Evolutionary conservation across 768 basidiomycete species (phyloP).

Genomic region (Thelephora aurantiotincta): DNA sequence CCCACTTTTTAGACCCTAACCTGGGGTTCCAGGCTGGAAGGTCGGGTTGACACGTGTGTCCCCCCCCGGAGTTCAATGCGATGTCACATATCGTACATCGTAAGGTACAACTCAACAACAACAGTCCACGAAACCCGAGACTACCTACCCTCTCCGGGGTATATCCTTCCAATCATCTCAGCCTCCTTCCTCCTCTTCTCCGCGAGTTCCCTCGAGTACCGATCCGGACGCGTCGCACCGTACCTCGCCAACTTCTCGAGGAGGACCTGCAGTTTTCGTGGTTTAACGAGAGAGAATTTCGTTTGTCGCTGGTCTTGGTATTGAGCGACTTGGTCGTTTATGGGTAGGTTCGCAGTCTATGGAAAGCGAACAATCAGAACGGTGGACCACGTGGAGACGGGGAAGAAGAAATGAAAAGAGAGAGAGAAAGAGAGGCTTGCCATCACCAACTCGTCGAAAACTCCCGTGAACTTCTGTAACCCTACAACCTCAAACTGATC

Average conservation of each 20-base stretch:
- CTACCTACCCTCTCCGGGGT: slow-evolving; percentile 41
- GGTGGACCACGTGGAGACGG: background rate
- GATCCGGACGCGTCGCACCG: slow-evolving; percentile 48
- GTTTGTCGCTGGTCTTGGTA: slow-evolving; percentile 69
- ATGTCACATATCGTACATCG: too few relatives aligned
- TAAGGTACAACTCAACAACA: too few relatives aligned
- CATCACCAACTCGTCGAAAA: slow-evolving; percentile 67
- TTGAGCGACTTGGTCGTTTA: slow-evolving; percentile 62
- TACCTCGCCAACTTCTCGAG: slow-evolving; percentile 69
- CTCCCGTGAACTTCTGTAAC: slow-evolving; percentile 49
- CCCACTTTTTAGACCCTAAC: background rate
- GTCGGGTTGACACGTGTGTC: too few relatives aligned
- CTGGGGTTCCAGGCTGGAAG: too few relatives aligned
- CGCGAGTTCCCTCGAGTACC: slow-evolving; percentile 43
- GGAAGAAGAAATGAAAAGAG: background rate
- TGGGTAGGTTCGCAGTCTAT: slow-evolving; percentile 59
- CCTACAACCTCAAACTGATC: slow-evolving; percentile 72
- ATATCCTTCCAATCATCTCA: slow-evolving; percentile 60
- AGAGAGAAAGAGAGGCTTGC: slow-evolving; percentile 27
- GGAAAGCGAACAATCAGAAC: slow-evolving; percentile 5
- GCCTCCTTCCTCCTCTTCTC: slow-evolving; percentile 68
- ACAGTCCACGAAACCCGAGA: too few relatives aligned
- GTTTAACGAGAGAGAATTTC: slow-evolving; percentile 50
- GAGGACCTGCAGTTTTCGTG: slow-evolving; percentile 56
- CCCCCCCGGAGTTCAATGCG: too few relatives aligned